Evolutionary conservation across 2,329 filamentous ascomycete species (phyloP), one percentile per base, ranked within the genome.

Genomic region (Teratosphaeria epicoccoides): DNA sequence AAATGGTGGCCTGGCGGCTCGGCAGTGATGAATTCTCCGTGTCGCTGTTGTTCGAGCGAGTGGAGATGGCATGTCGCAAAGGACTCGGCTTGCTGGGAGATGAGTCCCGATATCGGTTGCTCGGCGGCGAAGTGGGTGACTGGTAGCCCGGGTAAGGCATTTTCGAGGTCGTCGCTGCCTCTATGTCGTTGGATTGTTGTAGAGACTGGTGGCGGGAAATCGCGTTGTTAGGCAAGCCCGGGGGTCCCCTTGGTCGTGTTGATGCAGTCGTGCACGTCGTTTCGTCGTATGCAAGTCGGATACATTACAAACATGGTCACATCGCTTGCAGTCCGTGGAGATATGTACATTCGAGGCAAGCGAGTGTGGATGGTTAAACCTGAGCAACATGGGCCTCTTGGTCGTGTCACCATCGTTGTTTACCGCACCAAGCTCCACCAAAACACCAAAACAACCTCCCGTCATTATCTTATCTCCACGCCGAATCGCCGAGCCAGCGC

Each of bases 11-110:
- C 44, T 65, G 63, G 26, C 63, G 57, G 48, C 57, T 60, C 10
- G 60, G 59, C 3, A 61, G 47, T 6, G 56, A 58, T 2, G 62
- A 58, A 46, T 58, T 60, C 46, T 66, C 63, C 47, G 61, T 60
- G 24, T 66, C 63, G 56, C 63, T 65, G 53, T 61, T 58, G 56
- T 63, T 61, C 33, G 64, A 66, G 43, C 59, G 53, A 47, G 65
- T 66, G 22, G 63, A 66, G 46, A 67, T 54, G 17, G 63, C 62
- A 49, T 67, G 65, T 44, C 65, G 64, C 20, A 67, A 59, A 33
- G 65, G 65, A 11, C 61, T 64, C 23, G 59, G 61, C 53, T 67
- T 67, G 50, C 59, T 63, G 25, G 65, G 65, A 45, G 58, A 61
- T 55, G 65, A 61, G 46, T 64, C 61, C 22, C 61, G 60, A 29